Conservation (phyloP, 352 stramenopile species). For the Blastocystis sp. region DNA sequence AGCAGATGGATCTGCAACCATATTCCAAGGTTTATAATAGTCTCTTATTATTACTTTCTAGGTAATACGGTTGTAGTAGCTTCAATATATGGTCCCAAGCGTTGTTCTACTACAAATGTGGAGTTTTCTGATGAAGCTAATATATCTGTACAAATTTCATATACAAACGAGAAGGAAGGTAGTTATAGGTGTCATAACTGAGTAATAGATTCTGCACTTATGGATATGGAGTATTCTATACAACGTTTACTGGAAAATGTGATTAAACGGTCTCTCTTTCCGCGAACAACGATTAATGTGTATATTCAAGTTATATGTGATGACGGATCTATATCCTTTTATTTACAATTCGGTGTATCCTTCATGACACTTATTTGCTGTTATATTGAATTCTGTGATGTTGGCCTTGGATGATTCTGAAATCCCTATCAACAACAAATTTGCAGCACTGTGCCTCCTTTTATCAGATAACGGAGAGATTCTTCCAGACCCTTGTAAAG, state of each 20-base stretch:
- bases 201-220: neutral
- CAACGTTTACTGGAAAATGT: conserved; percentile 50
- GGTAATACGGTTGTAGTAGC: conserved; percentile 23
- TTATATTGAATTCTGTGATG: conserved; percentile 43
- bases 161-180: conserved; percentile 53
- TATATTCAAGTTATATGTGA: conserved; percentile 45
- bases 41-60: neutral
- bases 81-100: conserved; percentile 39
- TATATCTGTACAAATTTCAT: conserved; percentile 37
- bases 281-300: neutral
- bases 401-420: conserved; percentile 19
- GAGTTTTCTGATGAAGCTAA: conserved; percentile 3
- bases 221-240: conserved; percentile 25
- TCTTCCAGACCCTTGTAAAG: conserved; percentile 20
- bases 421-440: conserved; percentile 43
- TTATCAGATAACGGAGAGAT: conserved; percentile 23
- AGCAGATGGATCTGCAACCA: conserved; percentile 32
- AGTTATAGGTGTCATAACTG: neutral
- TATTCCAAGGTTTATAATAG: neutral
- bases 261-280: conserved; percentile 59
- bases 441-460: conserved; percentile 11
- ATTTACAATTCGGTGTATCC: neutral
- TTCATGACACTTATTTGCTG: neutral
- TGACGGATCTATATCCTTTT: conserved; percentile 47
- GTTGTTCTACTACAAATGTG: neutral